phyloP scores from a whole-genome alignment of 768 basidiomycete species.

The Cyathus striatus region DNA sequence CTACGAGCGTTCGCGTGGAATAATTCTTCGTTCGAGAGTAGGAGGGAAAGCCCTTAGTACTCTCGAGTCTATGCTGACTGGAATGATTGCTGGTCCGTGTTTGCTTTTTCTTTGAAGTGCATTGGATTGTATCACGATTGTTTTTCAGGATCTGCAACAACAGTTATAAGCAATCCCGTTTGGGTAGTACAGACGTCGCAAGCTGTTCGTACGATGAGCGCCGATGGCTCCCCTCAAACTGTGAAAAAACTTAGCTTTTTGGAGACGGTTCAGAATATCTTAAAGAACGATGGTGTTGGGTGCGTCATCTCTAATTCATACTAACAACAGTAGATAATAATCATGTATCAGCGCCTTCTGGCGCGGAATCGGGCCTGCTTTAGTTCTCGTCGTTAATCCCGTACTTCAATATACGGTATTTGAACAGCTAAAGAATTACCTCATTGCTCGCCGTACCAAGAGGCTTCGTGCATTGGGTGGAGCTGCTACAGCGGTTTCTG shows the following conservation, averaged over 20 bases:
- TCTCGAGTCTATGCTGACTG: slow-evolving; percentile 85
- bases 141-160: slow-evolving; percentile 76
- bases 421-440: slow-evolving; percentile 87
- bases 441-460: slow-evolving; percentile 59
- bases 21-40: slow-evolving; percentile 47
- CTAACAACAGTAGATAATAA: no score
- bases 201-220: slow-evolving; percentile 55
- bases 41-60: slow-evolving; percentile 73
- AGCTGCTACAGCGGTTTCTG: slow-evolving; percentile 36
- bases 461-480: slow-evolving; percentile 44
- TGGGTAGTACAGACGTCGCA: slow-evolving; percentile 97
- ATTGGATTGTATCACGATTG: slow-evolving; percentile 1
- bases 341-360: slow-evolving; percentile 60
- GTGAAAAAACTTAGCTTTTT: slow-evolving; percentile 54
- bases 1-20: slow-evolving; percentile 67
- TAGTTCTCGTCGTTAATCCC: slow-evolving; percentile 91
- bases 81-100: slow-evolving; percentile 73
- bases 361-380: slow-evolving; percentile 91
- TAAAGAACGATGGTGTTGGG: slow-evolving; percentile 65
- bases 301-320: slow-evolving; percentile 12
- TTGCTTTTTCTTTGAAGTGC: neutral
- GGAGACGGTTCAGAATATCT: slow-evolving; percentile 63
- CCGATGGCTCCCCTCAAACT: slow-evolving; percentile 21
- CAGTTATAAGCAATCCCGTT: slow-evolving; percentile 87
- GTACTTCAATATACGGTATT: slow-evolving; percentile 93